These are phyloP conservation scores for Russula abietina DNA, from an alignment of 768 basidiomycete species.

Conservation along the genomic window DNA sequence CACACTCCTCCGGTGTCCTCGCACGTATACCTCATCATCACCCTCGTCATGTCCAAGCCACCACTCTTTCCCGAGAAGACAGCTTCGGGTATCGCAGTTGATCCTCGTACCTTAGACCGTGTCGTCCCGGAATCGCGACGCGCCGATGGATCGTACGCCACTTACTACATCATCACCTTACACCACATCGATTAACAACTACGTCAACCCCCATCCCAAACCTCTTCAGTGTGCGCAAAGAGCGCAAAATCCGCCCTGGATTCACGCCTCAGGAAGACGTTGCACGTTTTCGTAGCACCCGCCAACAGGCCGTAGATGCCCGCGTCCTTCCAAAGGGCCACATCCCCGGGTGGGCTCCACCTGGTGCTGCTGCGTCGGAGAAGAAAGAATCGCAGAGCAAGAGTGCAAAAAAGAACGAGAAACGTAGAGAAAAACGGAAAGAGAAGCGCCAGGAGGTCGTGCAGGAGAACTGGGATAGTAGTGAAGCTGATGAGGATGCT, in stretches of 20 bases:
- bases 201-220: background rate
- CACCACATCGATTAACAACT: constrained; percentile 6
- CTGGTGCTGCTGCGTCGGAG: constrained; percentile 45
- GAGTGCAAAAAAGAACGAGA: constrained; percentile 70
- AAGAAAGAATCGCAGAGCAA: constrained; percentile 36
- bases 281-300: constrained; percentile 72
- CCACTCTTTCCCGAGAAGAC: constrained; percentile 67
- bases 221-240: constrained; percentile 65
- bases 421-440: constrained; percentile 73
- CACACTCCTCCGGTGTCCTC: background rate
- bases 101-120: constrained; percentile 80
- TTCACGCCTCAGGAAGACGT: constrained; percentile 95
- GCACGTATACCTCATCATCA: constrained; percentile 1
- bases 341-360: constrained; percentile 62
- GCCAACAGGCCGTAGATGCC: constrained; percentile 66
- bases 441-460: constrained; percentile 58
- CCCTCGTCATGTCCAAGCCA: constrained; percentile 36
- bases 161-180: constrained; percentile 7
- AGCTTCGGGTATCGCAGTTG: constrained; percentile 72
- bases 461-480: constrained; percentile 77
- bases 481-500: constrained; percentile 50
- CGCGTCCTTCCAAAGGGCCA: constrained; percentile 67
- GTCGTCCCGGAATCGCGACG: constrained; percentile 82
- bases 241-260: constrained; percentile 84
- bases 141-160: constrained; percentile 75